Evolutionary conservation across 108 stramenopile genomes (phyloP), one percentile per base, ranked within the genome.

Genomic region (Parmales sp.): DNA sequence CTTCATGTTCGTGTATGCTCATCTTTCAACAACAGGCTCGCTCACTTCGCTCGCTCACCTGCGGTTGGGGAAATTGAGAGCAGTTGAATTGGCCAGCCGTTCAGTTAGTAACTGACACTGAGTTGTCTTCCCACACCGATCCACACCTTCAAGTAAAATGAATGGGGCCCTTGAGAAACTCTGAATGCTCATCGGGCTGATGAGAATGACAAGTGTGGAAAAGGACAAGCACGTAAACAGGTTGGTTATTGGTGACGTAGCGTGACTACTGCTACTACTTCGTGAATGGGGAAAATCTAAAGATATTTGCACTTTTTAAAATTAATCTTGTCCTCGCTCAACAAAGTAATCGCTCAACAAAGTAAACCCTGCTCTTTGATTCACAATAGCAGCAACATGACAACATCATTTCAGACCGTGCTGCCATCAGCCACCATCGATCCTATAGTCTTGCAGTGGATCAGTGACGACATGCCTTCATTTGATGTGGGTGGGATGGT

Each of bases 101-200:
- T 65, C 37, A 19, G 38, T 39, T 39, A 39, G 19, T 2, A 65
- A 19, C 1, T 39, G 11, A 13, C 37, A 70, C 69, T 85, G 82
- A 25, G 98, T 99, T 16, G 96, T 95, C 75, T 99, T 99, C 46
- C 98, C 98, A 64, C 95, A 94, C n/a, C 98, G 76, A 68, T 99
- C 98, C 31, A 99, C 91, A 22, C 98, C 98, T 81, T 99, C 98
- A 66, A 99, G 81, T 23, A 99, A 85, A 60, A 99, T 91, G 66
- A 99, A 97, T 39, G n/a, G n/a, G n/a, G n/a, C n/a, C n/a, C n/a
- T n/a, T n/a, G n/a, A n/a, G n/a, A n/a, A n/a, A n/a, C n/a, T n/a
- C n/a, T n/a, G n/a, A n/a, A n/a, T n/a, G n/a, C n/a, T n/a, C 0
- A 18, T 20, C 16, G 39, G 25, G 41, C 16, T 6, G 41, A n/a